Base-by-base conservation (phyloP, 768 basidiomycete species). In the Leccinum variicolor region DNA sequence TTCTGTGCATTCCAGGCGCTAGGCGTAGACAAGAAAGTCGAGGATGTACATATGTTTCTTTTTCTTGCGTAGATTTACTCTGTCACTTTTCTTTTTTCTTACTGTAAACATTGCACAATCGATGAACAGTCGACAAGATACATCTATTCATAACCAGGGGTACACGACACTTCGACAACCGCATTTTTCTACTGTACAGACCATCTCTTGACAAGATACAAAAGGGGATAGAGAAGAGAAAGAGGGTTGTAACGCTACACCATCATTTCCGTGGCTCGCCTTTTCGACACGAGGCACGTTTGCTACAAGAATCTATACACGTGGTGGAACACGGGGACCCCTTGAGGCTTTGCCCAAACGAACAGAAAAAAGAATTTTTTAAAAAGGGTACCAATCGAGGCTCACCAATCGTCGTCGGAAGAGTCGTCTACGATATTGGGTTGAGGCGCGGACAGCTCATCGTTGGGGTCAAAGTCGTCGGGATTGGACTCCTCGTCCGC, bases 371-470 rank as follows among this genome's bases (percentile, higher is more conserved):
- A 41, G 19, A 6, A 4, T 25, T 25, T 25, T 25, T 11, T 13
- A 13, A 33, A 33, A 33, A 19, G 13, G 31, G 39, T n/a, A n/a
- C 25, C 15, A 7, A n/a, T 15, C 15, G 28, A n/a, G n/a, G 48
- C 6, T 49, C 28, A 71, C 70, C 69, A 70, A 28, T 69, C 70
- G 6, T 63, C 69, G 26, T 67, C 67, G 14, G 71, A 73, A 41
- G 63, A 66, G 23, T 71, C 69, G 50, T 66, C 59, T 5, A 50
- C 54, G 1, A 9, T 5, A 6, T 62, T 60, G 11, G 61, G 61
- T 48, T 45, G 53, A 4, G 45, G 59, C 9, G 33, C 56, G 3
- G 60, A 25, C 14, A 53, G 34, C 50, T 56, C 26, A 17, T 63
- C 61, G 45, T 66, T 67, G 0, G 56, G 57, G 36, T 55, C 59